phyloP scores from a whole-genome alignment of 1,284 basidiomycete genomes.

The Mycosarcoma maydis region DNA sequence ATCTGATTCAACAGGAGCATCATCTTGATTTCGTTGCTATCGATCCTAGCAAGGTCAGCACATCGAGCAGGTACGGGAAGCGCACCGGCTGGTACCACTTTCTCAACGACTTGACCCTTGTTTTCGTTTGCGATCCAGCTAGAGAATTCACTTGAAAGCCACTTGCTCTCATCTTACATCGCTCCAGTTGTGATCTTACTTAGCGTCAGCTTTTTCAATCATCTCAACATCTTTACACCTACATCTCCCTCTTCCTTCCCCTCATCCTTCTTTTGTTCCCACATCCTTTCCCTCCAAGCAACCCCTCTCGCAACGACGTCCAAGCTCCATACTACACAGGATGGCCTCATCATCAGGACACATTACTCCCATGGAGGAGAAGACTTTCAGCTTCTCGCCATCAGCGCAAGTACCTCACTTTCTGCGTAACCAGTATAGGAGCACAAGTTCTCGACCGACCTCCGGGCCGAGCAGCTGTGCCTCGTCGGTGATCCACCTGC shows the following conservation, averaged over 20 bases:
- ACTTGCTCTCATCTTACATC: neutral
- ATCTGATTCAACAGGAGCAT: neutral
- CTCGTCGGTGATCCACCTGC: constrained; percentile 20
- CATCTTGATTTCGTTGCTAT: neutral
- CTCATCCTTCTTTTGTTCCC: constrained; percentile 5
- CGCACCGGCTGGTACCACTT: neutral
- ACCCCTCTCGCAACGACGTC: constrained; percentile 1
- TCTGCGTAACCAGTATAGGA: constrained; percentile 26
- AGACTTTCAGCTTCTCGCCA: constrained; percentile 26
- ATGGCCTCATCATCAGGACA: constrained; percentile 25
- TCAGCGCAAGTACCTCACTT: constrained; percentile 31
- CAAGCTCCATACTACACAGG: neutral
- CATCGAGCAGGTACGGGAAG: neutral
- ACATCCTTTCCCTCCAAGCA: neutral
- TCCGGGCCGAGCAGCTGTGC: constrained; percentile 21
- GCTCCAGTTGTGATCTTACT: no score
- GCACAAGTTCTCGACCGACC: constrained; percentile 1
- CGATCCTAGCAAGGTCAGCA: neutral
- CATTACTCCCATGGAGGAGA: constrained; percentile 19
- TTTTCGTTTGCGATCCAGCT: neutral
- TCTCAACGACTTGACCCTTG: no score
- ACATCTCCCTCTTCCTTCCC: neutral
- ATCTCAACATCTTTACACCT: neutral
- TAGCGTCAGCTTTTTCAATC: no score
- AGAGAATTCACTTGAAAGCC: no score